Conservation (phyloP, 202 grass and related monocot genomes). For the Carex arenaria region DNA sequence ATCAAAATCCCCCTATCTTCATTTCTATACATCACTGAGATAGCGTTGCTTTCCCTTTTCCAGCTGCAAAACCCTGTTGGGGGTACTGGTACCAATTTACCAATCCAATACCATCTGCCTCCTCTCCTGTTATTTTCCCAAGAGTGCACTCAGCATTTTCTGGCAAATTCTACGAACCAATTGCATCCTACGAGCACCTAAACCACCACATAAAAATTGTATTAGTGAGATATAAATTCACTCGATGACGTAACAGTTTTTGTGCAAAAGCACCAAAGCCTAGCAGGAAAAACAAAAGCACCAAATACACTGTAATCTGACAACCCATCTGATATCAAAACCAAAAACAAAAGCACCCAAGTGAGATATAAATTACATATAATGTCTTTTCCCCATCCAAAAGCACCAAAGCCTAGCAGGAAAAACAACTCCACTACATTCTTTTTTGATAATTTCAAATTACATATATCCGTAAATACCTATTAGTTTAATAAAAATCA, state of each 20-base stretch:
- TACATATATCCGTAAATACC: background rate
- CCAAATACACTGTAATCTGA: too few relatives aligned
- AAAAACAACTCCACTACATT: background rate
- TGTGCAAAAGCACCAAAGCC: background rate
- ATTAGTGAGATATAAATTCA: background rate
- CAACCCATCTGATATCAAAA: too few relatives aligned
- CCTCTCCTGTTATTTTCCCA: background rate
- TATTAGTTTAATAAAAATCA: background rate
- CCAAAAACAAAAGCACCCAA: background rate
- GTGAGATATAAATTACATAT: background rate
- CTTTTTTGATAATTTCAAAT: background rate
- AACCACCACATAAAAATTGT: background rate
- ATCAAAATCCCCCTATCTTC: background rate
- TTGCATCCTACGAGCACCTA: background rate
- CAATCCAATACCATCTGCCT: too few relatives aligned
- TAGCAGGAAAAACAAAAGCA: too few relatives aligned
- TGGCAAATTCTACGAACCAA: background rate
- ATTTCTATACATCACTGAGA: background rate
- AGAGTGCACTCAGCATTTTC: background rate
- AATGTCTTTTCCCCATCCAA: background rate
- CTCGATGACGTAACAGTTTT: background rate
- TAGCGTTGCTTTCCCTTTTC: too few relatives aligned
- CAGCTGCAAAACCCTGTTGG: too few relatives aligned
- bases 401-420: background rate
- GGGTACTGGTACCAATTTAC: too few relatives aligned